These are phyloP conservation scores for Hanseniaspora valbyensis DNA, from an alignment of 805 yeast species.

Conservation along the genomic window DNA sequence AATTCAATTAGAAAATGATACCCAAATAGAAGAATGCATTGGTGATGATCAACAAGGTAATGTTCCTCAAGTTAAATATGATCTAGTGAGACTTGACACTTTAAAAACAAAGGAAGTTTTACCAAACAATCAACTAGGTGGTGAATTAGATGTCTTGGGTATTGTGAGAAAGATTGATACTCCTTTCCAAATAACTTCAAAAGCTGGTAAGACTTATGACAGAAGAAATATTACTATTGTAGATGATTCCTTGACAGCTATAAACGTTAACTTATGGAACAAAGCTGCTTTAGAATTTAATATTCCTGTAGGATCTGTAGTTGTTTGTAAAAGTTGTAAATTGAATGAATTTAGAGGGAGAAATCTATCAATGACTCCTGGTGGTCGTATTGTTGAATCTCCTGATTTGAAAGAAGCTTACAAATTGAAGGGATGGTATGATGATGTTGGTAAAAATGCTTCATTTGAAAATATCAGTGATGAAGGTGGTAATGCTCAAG, in stretches of 20 bases:
- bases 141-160: constrained; percentile 78
- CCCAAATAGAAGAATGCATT: constrained; percentile 57
- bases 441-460: constrained; percentile 57
- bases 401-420: constrained; percentile 88
- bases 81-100: constrained; percentile 57
- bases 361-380: constrained; percentile 65
- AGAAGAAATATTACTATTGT: constrained; percentile 82
- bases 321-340: constrained; percentile 84
- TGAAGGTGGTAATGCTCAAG: constrained; percentile 29
- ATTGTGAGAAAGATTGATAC: constrained; percentile 69
- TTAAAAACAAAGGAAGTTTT: constrained; percentile 47
- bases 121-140: constrained; percentile 35
- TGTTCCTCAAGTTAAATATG: constrained; percentile 72
- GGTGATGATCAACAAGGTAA: constrained; percentile 40
- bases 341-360: constrained; percentile 84
- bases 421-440: constrained; percentile 89
- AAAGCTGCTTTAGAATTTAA: constrained; percentile 69
- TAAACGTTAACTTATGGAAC: constrained; percentile 83
- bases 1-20: constrained; percentile 66
- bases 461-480: constrained; percentile 50
- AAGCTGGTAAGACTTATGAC: constrained; percentile 83
- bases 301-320: constrained; percentile 64
- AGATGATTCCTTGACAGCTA: constrained; percentile 68
- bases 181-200: constrained; percentile 67
- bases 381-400: constrained; percentile 63